Conservation (phyloP, 306 rosid genomes). For the Dryas drummondii region DNA sequence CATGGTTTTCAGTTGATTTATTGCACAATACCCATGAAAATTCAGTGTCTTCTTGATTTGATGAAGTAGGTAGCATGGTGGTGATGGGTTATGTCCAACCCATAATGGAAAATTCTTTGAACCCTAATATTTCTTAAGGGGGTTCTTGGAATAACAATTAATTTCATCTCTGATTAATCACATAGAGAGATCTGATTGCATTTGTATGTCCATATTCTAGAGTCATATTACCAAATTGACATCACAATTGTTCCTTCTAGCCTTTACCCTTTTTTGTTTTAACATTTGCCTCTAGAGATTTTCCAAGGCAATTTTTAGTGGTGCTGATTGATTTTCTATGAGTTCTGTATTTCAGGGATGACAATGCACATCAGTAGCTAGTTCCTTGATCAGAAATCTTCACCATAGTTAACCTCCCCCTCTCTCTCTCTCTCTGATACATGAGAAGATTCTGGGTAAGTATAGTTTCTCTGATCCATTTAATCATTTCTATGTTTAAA, state of each 20-base stretch:
- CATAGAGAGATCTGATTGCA: neutral
- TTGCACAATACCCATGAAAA: neutral
- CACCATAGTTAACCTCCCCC: neutral
- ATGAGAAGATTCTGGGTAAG: conserved; percentile 5
- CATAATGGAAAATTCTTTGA: neutral
- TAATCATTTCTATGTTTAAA: too few species aligned
- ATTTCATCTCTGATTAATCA: neutral
- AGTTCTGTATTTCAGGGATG: neutral
- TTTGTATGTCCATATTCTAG: neutral
- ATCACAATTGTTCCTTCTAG: too few species aligned
- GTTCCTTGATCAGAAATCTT: neutral
- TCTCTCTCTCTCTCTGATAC: neutral
- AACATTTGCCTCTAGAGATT: too few species aligned
- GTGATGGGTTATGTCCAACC: neutral
- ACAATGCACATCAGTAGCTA: neutral
- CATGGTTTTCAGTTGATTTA: neutral
- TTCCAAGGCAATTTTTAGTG: too few species aligned
- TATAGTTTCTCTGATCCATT: neutral
- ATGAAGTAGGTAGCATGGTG: neutral
- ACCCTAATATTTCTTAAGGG: neutral
- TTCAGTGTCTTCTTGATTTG: neutral
- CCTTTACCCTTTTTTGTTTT: too few species aligned
- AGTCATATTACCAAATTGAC: too few species aligned
- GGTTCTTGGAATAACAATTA: neutral
- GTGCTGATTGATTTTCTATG: neutral